phyloP scores from a whole-genome alignment of 2,329 filamentous ascomycete species.

The Penicillium sp. region DNA sequence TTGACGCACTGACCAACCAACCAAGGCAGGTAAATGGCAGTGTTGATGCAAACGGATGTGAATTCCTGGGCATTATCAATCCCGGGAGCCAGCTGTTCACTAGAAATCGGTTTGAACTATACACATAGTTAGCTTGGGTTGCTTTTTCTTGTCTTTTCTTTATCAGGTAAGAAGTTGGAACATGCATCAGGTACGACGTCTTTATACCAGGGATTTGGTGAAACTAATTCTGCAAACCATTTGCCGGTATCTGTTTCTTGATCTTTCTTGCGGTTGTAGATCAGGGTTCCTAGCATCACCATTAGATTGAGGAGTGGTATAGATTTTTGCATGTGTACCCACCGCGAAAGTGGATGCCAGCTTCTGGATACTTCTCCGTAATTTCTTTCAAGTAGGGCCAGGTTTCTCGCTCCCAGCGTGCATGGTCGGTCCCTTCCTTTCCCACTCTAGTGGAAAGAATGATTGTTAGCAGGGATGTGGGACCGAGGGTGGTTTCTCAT shows the following conservation, averaged over 20 bases:
- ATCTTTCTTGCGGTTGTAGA: slow-evolving; percentile 69
- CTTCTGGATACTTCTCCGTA: slow-evolving; percentile 69
- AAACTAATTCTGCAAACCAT: slow-evolving; percentile 70
- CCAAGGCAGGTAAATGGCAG: slow-evolving; percentile 84
- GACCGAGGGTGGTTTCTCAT: slow-evolving; percentile 36
- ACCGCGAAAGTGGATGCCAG: slow-evolving; percentile 80
- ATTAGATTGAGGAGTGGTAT: background rate
- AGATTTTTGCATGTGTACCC: slow-evolving; percentile 6
- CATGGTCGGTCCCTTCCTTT: slow-evolving; percentile 40
- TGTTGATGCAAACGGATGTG: slow-evolving; percentile 89
- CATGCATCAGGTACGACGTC: slow-evolving; percentile 69
- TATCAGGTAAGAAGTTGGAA: background rate
- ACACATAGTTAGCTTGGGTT: background rate
- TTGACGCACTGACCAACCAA: slow-evolving; percentile 78
- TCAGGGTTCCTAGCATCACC: slow-evolving; percentile 47
- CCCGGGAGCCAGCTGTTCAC: slow-evolving; percentile 62
- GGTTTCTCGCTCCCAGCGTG: slow-evolving; percentile 64
- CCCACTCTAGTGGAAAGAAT: slow-evolving; percentile 40
- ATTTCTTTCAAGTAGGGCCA: slow-evolving; percentile 67
- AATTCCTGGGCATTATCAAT: slow-evolving; percentile 76
- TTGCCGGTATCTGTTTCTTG: slow-evolving; percentile 55
- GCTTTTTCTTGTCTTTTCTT: background rate
- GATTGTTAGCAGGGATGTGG: background rate
- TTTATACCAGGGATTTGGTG: slow-evolving; percentile 73
- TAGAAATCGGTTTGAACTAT: slow-evolving; percentile 65